Percentiles rank a stretch among this genome's conserved stretches.
phyloP scores from a whole-genome alignment of 129 eudicot species.

The Artemisia tridentata region DNA sequence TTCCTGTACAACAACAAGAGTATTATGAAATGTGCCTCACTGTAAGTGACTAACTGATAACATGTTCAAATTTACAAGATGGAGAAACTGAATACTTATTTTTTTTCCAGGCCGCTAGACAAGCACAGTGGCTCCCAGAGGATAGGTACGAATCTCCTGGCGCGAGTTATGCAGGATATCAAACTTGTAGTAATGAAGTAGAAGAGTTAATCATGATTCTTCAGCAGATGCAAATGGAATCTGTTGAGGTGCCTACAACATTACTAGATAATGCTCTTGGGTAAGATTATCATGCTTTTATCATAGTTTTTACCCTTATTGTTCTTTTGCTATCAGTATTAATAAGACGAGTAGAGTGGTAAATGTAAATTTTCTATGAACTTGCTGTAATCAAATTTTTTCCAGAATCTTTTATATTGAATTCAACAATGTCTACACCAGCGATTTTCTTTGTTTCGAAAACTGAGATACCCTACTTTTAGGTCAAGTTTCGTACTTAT shows the following conservation, averaged over 20 bases:
- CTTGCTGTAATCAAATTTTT: too few species aligned
- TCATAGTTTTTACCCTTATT: too few species aligned
- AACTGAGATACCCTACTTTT: too few species aligned
- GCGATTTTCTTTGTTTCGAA: too few species aligned
- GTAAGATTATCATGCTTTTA: too few species aligned
- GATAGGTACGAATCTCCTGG: not conserved
- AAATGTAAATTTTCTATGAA: too few species aligned
- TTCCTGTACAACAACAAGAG: constrained; percentile 1
- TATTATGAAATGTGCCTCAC: not conserved
- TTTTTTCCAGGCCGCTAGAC: not conserved
- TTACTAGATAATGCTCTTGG: not conserved
- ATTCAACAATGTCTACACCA: too few species aligned
- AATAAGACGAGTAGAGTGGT: too few species aligned
- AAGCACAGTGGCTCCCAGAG: not conserved
- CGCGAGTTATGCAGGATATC: not conserved
- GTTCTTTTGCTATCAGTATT: too few species aligned
- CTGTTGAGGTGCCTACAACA: not conserved
- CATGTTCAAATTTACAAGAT: not conserved
- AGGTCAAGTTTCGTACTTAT: too few species aligned
- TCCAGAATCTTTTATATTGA: too few species aligned
- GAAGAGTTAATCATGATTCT: not conserved
- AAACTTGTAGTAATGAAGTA: not conserved
- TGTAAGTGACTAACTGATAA: not conserved
- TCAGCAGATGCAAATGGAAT: not conserved
- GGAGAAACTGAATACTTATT: not conserved